Evolutionary conservation across 106 monocot genomes (phyloP), one percentile per base, ranked within the genome.

Genomic region (Phalaenopsis equestris): DNA sequence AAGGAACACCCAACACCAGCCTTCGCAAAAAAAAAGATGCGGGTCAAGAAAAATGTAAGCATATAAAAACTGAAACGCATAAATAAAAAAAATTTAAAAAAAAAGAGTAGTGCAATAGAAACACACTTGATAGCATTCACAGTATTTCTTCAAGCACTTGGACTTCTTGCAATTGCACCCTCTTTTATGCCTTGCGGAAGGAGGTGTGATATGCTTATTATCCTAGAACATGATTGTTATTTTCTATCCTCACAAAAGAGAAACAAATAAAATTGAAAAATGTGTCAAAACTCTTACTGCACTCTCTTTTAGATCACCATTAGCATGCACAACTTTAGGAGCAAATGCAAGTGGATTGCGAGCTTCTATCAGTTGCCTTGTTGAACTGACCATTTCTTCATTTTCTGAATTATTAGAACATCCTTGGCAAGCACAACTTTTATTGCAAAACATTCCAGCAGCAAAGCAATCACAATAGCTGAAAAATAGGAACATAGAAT

Each of bases 401-500:
- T 82, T 41, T 72, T 85, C 84, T 42, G 56, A 42, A 61, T 73
- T 87, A 75, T 92, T 92, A 41, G 41, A 84, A 76, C 92, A 92
- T 6, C 80, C 87, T 76, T 73, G 83, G 77, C 92, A 92, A 8
- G 83, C 75, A 79, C 92, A 92, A 72, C 75, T 81, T 75, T 86
- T 87, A 41, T 77, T 75, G 78, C 92, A 92, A 77, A 79, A 84
- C 65, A 72, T 41, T 73, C 87, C 86, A 65, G 84, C 86, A 78
- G 89, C 86, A 87, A 92, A 92, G 78, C 92, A 92, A 38, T 87
- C 92, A 72, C 92, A 92, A 24, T 92, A 92, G 47, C 92, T 92
- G 87, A 46, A 84, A 74, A 76, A 68, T 65, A 11, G 41, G 45
- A 78, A 72, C 30, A 39, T 58, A 46, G 65, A 19, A 11, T 72